Evolutionary conservation across 257 asterid genomes (phyloP).

Genomic region (Galeopsis tetrahit): DNA sequence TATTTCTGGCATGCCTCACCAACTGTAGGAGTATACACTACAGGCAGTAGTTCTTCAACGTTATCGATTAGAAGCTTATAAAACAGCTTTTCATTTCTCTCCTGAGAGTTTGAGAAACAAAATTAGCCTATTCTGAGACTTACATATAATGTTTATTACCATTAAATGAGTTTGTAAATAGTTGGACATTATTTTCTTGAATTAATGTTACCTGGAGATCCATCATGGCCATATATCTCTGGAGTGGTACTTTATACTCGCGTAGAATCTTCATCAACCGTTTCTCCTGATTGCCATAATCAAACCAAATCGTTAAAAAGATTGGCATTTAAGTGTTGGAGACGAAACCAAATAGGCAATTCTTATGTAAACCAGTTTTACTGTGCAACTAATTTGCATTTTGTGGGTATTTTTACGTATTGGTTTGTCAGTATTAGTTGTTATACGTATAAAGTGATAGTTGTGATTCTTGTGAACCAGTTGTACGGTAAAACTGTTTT

Average conservation of each 20-base stretch:
- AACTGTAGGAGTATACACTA: constrained; percentile 91
- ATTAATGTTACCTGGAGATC: constrained; percentile 81
- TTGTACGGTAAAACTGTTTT: no score
- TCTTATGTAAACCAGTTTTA: no score
- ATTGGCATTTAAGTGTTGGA: neutral
- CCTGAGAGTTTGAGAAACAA: constrained; percentile 51
- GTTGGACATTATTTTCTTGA: neutral
- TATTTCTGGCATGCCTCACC: constrained; percentile 99
- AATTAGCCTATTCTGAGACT: constrained; percentile 4
- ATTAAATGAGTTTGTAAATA: neutral
- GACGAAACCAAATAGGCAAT: neutral
- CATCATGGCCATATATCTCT: constrained; percentile 95
- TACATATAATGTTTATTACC: neutral
- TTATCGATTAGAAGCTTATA: constrained; percentile 92
- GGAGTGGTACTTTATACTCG: constrained; percentile 77
- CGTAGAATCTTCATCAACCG: constrained; percentile 78
- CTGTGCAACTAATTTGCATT: no score
- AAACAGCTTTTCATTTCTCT: constrained; percentile 86
- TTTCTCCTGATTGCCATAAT: constrained; percentile 59
- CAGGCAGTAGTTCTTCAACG: constrained; percentile 90
- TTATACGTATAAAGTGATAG: no score
- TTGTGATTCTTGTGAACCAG: no score
- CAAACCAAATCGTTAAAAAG: constrained; percentile 2
- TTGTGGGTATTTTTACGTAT: no score
- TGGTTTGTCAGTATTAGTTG: no score